phyloP scores from a whole-genome alignment of 805 yeast genomes.

The Candida fluviatilis region DNA sequence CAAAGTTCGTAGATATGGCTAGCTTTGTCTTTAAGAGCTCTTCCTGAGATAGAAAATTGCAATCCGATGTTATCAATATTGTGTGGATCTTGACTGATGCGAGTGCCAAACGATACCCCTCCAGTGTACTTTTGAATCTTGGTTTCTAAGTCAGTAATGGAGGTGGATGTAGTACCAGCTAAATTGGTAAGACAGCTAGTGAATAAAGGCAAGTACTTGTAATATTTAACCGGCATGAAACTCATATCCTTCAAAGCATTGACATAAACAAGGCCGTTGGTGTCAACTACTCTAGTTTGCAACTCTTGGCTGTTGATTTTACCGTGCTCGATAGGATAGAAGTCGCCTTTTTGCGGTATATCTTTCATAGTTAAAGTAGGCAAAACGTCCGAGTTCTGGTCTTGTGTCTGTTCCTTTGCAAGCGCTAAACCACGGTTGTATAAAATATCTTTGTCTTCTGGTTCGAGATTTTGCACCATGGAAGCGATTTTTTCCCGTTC shows the following conservation, averaged over 20 bases:
- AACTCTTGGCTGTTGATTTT: slow-evolving; percentile 23
- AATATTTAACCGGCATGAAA: slow-evolving; percentile 55
- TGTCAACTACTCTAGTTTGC: slow-evolving; percentile 54
- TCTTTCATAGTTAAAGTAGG: slow-evolving; percentile 77
- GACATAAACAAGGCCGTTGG: slow-evolving; percentile 80
- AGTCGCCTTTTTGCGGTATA: slow-evolving; percentile 56
- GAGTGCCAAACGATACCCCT: slow-evolving; percentile 64
- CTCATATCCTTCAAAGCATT: slow-evolving; percentile 61
- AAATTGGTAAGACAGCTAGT: slow-evolving; percentile 75
- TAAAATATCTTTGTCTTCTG: slow-evolving; percentile 54
- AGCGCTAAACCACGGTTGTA: slow-evolving; percentile 57
- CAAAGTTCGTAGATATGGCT: slow-evolving; percentile 60
- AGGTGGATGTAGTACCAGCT: slow-evolving; percentile 66
- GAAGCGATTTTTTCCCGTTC: slow-evolving; percentile 51
- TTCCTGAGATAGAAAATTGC: slow-evolving; percentile 58
- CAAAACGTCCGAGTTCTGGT: slow-evolving; percentile 71
- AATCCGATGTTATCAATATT: slow-evolving; percentile 46
- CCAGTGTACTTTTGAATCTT: slow-evolving; percentile 81
- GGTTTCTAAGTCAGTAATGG: slow-evolving; percentile 81
- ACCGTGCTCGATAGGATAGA: slow-evolving; percentile 23
- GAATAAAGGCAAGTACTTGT: slow-evolving; percentile 73
- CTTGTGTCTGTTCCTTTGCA: slow-evolving; percentile 57
- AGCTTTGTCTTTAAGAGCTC: slow-evolving; percentile 64
- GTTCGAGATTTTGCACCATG: slow-evolving; percentile 43
- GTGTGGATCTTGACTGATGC: slow-evolving; percentile 52